Conservation (phyloP, 2,329 filamentous ascomycete species). For the Arthroderma sp. region DNA sequence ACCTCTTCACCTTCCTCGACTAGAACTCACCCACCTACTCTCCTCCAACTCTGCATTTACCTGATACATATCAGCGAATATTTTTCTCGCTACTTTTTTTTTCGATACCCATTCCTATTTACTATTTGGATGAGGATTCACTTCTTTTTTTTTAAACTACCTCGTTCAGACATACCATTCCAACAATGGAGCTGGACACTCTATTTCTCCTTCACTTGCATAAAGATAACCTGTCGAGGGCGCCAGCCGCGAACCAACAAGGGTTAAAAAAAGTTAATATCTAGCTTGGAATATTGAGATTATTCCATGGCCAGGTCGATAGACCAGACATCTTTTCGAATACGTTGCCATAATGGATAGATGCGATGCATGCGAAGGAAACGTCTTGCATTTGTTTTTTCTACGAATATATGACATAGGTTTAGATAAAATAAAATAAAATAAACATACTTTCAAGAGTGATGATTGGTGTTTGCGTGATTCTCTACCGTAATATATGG, state of each 20-base stretch:
- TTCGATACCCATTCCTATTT: conserved; percentile 4
- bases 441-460: no score
- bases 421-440: no score
- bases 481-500: no score
- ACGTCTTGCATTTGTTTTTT: no score
- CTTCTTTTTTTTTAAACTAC: conserved; percentile 2
- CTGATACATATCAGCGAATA: neutral
- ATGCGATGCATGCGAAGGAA: no score
- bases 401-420: no score
- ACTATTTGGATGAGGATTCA: neutral
- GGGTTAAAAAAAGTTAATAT: conserved; percentile 6
- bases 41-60: neutral
- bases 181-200: conserved; percentile 9
- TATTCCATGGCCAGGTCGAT: no score
- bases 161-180: conserved; percentile 7
- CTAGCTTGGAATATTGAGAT: no score
- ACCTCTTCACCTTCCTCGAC: conserved; percentile 90
- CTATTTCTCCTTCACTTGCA: conserved; percentile 1
- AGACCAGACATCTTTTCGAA: no score
- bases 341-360: no score
- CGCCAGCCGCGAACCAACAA: conserved; percentile 11
- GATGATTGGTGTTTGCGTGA: no score
- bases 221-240: conserved; percentile 9
- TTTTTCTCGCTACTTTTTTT: conserved; percentile 2
- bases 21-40: conserved; percentile 20